These are phyloP conservation scores for Malassezia globosa DNA, from an alignment of 1,284 basidiomycete genomes.

Conservation along the genomic window DNA sequence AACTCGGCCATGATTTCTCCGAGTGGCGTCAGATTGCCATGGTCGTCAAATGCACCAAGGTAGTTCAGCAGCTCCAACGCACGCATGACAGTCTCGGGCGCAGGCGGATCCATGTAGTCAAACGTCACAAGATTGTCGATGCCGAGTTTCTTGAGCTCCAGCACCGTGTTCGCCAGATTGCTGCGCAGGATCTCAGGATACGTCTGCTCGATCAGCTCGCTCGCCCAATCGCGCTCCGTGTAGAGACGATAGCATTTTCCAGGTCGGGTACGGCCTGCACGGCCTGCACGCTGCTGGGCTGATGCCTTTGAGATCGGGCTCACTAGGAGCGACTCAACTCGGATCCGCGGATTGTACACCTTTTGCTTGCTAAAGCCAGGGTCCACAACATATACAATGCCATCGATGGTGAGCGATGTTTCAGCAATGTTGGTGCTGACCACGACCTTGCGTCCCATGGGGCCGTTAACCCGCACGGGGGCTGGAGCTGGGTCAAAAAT, in stretches of 20 bases:
- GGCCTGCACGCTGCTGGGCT: constrained; percentile 88
- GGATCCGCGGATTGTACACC: constrained; percentile 89
- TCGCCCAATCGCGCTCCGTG: constrained; percentile 91
- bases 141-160: constrained; percentile 87
- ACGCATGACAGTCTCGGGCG: constrained; percentile 95
- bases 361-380: constrained; percentile 96
- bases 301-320: constrained; percentile 92
- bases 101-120: constrained; percentile 67
- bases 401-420: constrained; percentile 93
- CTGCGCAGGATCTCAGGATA: constrained; percentile 88
- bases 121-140: constrained; percentile 54
- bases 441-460: constrained; percentile 83
- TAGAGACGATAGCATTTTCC: constrained; percentile 96
- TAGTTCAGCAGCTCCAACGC: constrained; percentile 89
- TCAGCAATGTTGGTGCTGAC: constrained; percentile 96
- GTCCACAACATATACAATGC: constrained; percentile 97
- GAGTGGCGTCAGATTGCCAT: constrained; percentile 76
- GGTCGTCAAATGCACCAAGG: constrained; percentile 82
- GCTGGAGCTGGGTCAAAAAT: constrained; percentile 81
- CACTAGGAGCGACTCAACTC: constrained; percentile 86
- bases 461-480: constrained; percentile 57
- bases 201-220: constrained; percentile 77
- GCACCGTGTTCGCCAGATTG: constrained; percentile 72
- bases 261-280: constrained; percentile 86
- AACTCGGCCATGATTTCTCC: constrained; percentile 95